phyloP scores from a whole-genome alignment of 1,139 yeast genomes.

The Magnusiomyces tetraspermus region DNA sequence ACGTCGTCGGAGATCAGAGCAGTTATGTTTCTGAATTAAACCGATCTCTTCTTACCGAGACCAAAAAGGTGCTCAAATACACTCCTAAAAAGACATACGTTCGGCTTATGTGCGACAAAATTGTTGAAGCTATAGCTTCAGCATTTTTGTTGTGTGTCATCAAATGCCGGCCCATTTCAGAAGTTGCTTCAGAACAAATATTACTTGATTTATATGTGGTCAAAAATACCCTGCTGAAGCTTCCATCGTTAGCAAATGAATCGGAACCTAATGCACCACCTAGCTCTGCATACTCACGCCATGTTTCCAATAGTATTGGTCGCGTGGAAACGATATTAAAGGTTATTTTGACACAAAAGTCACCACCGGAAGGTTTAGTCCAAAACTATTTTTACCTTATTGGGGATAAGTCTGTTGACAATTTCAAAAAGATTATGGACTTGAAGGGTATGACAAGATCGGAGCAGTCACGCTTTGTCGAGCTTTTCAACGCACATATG shows the following conservation, averaged over 20 bases:
- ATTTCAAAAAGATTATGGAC: slow-evolving; percentile 55
- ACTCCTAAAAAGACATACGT: slow-evolving; percentile 63
- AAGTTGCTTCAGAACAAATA: slow-evolving; percentile 72
- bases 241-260: slow-evolving; percentile 36
- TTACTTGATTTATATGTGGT: slow-evolving; percentile 59
- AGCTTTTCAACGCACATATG: slow-evolving; percentile 51
- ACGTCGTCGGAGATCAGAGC: slow-evolving; percentile 60
- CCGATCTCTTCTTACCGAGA: slow-evolving; percentile 39
- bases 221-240: slow-evolving; percentile 44
- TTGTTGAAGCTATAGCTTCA: slow-evolving; percentile 54
- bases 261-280: slow-evolving; percentile 14
- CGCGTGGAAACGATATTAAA: slow-evolving; percentile 57
- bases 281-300: slow-evolving; percentile 34
- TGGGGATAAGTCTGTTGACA: slow-evolving; percentile 53
- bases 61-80: slow-evolving; percentile 45
- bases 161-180: slow-evolving; percentile 54
- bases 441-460: slow-evolving; percentile 48
- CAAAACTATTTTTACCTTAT: slow-evolving; percentile 57
- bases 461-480: slow-evolving; percentile 45
- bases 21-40: slow-evolving; percentile 55
- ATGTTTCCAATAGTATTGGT: slow-evolving; percentile 42
- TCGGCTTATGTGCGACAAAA: slow-evolving; percentile 65
- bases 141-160: slow-evolving; percentile 53
- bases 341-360: slow-evolving; percentile 51
- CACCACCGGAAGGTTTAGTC: slow-evolving; percentile 59